These are phyloP conservation scores for Aeminium ludgeri DNA, from an alignment of 495 filamentous ascomycete genomes.

Conservation along the genomic window DNA sequence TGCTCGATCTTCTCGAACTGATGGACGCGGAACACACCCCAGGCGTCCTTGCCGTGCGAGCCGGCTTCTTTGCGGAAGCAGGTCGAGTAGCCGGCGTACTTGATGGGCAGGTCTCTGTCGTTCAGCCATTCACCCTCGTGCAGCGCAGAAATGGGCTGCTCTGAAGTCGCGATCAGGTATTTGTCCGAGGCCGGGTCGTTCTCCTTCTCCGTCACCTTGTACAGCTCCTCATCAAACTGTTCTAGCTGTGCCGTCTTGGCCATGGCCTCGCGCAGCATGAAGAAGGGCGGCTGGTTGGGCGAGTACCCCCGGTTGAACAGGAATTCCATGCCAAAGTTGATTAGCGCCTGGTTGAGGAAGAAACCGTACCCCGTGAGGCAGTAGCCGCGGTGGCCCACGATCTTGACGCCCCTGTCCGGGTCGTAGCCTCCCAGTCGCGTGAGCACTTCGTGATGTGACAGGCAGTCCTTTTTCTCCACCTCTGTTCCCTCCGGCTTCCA, in stretches of 20 bases:
- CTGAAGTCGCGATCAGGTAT: slow-evolving; percentile 92
- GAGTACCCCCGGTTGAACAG: slow-evolving; percentile 60
- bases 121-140: slow-evolving; percentile 89
- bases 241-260: slow-evolving; percentile 97
- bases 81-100: slow-evolving; percentile 85
- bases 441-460: slow-evolving; percentile 92
- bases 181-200: slow-evolving; percentile 73
- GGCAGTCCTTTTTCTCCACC: slow-evolving; percentile 51
- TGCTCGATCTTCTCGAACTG: slow-evolving; percentile 98
- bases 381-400: slow-evolving; percentile 91
- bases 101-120: slow-evolving; percentile 69
- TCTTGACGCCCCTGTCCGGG: slow-evolving; percentile 79
- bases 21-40: slow-evolving; percentile 96
- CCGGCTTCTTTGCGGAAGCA: slow-evolving; percentile 94
- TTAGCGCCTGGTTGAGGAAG: slow-evolving; percentile 80
- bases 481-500: slow-evolving; percentile 63
- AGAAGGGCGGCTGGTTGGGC: slow-evolving; percentile 82
- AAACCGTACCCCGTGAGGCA: slow-evolving; percentile 79
- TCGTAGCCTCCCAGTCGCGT: slow-evolving; percentile 80
- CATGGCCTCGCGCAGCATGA: slow-evolving; percentile 94
- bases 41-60: slow-evolving; percentile 81
- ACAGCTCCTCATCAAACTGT: slow-evolving; percentile 92
- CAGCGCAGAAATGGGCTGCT: slow-evolving; percentile 84
- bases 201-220: slow-evolving; percentile 79
- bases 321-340: slow-evolving; percentile 90